Evolutionary conservation across 768 basidiomycete species (phyloP), one percentile per base, ranked within the genome.

Genomic region (Tricholoma sp.): DNA sequence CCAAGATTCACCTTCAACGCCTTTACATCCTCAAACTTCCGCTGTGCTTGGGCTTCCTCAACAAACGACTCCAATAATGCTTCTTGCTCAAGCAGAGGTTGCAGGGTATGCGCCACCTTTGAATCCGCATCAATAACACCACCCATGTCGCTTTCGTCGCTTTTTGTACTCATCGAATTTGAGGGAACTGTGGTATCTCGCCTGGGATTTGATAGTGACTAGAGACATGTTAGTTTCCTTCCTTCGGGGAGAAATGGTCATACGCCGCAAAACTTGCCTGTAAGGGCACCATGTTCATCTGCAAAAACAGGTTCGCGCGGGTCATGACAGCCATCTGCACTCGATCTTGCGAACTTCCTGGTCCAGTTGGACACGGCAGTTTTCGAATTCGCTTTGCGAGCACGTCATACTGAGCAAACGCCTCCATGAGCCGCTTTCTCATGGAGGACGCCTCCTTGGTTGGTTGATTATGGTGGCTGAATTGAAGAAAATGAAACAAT

Each of bases 1-100:
- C 74, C 77, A 52, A 98, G 70, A 69, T 88, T 95, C 31, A 73
- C 69, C 67, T 90, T 86, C 59, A 99, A 74, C 3, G 88, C 89
- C 70, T 89, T 89, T 12, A 89, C 89, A 66, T 99, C 97, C 71
- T 98, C 96, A 61, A 98, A 98, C 72, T 98, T 98, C 43, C 96
- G 79, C 63, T 88, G 88, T 2, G 85, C 81, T 70, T 86, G 88
- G 5, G 96, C 96, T 69, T 98, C 94, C 62, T 89, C 86, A 7
- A 98, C 83, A 65, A 94, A 98, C 1, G 85, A 80, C 71, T 95
- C 91, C 18, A 99, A 79, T 49, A 98, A 79, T 2, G 89, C 87
- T 71, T 99, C 96, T 70, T 98, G 96, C 71, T 98, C 94, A 14
- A 98, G 80, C 11, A 98, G 74, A 2, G 94, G 94, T 63, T 98